Percentiles rank a stretch among this genome's conserved stretches.
These are phyloP conservation scores for Xylaria grammica DNA, from an alignment of 495 filamentous ascomycete species.

Conservation along the genomic window DNA sequence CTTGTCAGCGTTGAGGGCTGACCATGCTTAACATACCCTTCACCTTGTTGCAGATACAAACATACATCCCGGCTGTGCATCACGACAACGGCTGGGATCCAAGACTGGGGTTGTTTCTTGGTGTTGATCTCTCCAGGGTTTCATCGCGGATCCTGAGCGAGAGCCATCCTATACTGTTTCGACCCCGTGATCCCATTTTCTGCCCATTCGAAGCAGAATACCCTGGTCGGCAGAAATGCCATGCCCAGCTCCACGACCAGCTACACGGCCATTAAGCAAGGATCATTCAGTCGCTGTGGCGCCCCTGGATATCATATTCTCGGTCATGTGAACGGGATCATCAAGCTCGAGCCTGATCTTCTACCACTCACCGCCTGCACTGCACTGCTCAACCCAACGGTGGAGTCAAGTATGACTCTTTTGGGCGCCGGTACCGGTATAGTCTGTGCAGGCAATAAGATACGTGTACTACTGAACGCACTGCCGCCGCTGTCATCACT, in stretches of 20 bases:
- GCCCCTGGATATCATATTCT: conserved; percentile 11
- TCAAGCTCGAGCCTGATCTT: conserved; percentile 26
- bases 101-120: conserved; percentile 12
- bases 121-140: conserved; percentile 15
- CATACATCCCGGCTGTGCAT: conserved; percentile 17
- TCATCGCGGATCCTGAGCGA: conserved; percentile 19
- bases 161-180: conserved; percentile 11
- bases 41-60: conserved; percentile 18
- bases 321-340: conserved; percentile 23
- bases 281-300: conserved; percentile 7
- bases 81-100: conserved; percentile 6
- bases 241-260: conserved; percentile 15
- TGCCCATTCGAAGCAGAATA: conserved; percentile 4
- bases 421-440: conserved; percentile 23
- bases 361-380: conserved; percentile 22
- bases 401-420: conserved; percentile 21
- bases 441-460: conserved; percentile 18
- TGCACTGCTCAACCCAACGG: conserved; percentile 22
- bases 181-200: conserved; percentile 20
- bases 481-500: neutral
- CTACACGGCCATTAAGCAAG: conserved; percentile 10
- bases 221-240: conserved; percentile 15
- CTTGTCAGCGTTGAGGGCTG: conserved; percentile 17
- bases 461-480: conserved; percentile 20
- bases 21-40: conserved; percentile 21